Conservation (phyloP, 176 grass and related monocot species). For the Chloris gayana region DNA sequence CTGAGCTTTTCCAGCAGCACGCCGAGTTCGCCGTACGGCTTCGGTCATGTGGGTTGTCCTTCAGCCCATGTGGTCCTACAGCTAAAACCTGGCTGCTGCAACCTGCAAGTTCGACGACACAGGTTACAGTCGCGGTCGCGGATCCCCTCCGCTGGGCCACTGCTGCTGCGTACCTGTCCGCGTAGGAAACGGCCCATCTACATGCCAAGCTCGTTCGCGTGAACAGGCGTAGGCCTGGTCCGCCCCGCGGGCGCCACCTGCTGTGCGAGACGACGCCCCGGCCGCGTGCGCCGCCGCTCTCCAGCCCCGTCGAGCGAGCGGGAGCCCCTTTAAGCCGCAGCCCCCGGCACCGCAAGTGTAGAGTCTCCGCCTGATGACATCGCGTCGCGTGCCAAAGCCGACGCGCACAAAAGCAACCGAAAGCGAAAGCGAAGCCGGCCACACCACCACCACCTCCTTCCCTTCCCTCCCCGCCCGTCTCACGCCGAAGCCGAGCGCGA, state of each 20-base stretch:
- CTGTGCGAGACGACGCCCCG: background rate
- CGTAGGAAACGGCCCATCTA: background rate
- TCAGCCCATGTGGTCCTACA: background rate
- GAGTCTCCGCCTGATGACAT: constrained; percentile 30
- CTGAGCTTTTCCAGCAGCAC: background rate
- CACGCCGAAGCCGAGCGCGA: constrained; percentile 39
- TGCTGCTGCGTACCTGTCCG: background rate
- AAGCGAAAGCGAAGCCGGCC: constrained; percentile 53
- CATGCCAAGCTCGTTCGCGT: no score
- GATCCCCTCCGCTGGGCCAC: background rate
- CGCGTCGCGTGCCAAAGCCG: constrained; percentile 58
- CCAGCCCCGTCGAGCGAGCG: constrained; percentile 22
- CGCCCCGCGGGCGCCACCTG: background rate
- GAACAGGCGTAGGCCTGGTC: background rate
- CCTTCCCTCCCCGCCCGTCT: background rate
- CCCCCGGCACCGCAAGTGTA: background rate
- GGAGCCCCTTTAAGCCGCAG: constrained; percentile 32
- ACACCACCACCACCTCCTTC: background rate
- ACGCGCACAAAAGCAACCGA: constrained; percentile 54
- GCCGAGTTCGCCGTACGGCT: background rate
- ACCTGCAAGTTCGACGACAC: background rate
- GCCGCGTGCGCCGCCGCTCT: background rate
- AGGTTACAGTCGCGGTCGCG: background rate
- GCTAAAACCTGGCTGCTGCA: no score
- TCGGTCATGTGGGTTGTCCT: background rate